Conservation (phyloP, 805 yeast species). For the Wickerhamiella hasegawae region DNA sequence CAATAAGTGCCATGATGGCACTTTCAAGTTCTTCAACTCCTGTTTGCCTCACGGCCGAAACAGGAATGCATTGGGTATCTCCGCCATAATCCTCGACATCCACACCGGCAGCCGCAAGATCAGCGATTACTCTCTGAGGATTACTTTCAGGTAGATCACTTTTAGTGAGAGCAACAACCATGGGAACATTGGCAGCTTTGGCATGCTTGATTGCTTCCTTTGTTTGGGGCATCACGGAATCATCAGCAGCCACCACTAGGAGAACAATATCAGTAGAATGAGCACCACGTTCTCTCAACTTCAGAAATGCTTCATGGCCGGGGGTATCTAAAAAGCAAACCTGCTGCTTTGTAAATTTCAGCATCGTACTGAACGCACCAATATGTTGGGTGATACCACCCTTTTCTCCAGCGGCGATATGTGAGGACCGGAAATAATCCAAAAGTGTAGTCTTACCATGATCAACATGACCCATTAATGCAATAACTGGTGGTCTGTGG, state of each 20-base stretch:
- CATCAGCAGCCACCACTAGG: conserved; percentile 92
- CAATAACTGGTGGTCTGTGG: conserved; percentile 81
- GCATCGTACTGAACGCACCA: conserved; percentile 92
- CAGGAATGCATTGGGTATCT: conserved; percentile 75
- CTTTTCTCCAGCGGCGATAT: conserved; percentile 68
- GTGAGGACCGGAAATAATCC: conserved; percentile 71
- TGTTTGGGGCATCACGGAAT: conserved; percentile 96
- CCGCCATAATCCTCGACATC: conserved; percentile 92
- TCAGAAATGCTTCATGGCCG: conserved; percentile 92
- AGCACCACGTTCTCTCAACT: conserved; percentile 96
- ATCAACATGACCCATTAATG: conserved; percentile 98
- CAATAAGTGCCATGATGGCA: conserved; percentile 71
- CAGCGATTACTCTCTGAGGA: conserved; percentile 60
- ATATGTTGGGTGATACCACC: conserved; percentile 98
- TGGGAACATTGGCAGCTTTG: conserved; percentile 59
- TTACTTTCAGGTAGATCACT: conserved; percentile 70
- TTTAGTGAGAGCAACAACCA: conserved; percentile 85
- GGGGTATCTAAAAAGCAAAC: conserved; percentile 94
- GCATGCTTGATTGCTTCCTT: conserved; percentile 91
- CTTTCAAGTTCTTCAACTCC: conserved; percentile 87
- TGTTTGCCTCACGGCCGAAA: conserved; percentile 77
- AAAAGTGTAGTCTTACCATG: conserved; percentile 94
- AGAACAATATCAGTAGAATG: conserved; percentile 82
- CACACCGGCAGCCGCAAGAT: conserved; percentile 59
- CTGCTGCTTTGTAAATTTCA: conserved; percentile 58